Percentiles rank a stretch among this genome's conserved stretches.
Conservation (phyloP, 345 rosid genomes). For the Eucalyptus paniculata region DNA sequence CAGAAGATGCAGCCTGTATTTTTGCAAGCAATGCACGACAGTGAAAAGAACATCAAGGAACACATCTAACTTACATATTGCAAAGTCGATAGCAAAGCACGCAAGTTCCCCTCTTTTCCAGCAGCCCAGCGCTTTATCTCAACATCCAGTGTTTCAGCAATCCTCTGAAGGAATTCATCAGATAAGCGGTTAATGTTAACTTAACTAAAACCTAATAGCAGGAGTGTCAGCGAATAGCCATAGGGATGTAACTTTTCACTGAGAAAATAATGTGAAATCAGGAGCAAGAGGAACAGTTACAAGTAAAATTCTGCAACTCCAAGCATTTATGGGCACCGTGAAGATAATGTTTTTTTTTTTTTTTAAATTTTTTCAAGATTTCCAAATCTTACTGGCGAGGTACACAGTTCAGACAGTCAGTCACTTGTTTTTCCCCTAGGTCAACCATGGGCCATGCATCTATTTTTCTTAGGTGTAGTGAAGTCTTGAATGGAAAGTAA, state of each 20-base stretch:
- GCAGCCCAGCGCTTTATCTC: slow-evolving; percentile 48
- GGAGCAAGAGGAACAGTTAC: background rate
- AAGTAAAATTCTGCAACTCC: background rate
- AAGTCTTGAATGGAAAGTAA: background rate
- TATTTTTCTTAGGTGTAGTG: background rate
- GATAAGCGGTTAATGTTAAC: background rate
- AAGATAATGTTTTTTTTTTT: background rate
- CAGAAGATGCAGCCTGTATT: background rate
- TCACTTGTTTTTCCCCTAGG: background rate
- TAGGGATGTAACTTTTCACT: background rate
- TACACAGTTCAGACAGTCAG: background rate
- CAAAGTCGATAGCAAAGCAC: slow-evolving; percentile 30
- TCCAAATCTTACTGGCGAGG: background rate
- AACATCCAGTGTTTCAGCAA: slow-evolving; percentile 29
- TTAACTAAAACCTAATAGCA: background rate
- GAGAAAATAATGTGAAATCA: background rate
- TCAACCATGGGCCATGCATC: background rate
- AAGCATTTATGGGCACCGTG: background rate
- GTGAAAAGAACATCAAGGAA: background rate
- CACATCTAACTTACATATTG: slow-evolving; percentile 21
- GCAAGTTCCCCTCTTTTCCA: slow-evolving; percentile 36
- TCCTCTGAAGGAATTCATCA: slow-evolving; percentile 18
- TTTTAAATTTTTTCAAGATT: background rate
- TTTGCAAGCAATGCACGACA: background rate
- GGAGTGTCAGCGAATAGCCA: background rate